Percentiles rank a stretch among this genome's conserved stretches.
Evolutionary conservation across 371 early-diverging fungal genomes (phyloP).

Genomic region (Syncephalastrum contaminatum): DNA sequence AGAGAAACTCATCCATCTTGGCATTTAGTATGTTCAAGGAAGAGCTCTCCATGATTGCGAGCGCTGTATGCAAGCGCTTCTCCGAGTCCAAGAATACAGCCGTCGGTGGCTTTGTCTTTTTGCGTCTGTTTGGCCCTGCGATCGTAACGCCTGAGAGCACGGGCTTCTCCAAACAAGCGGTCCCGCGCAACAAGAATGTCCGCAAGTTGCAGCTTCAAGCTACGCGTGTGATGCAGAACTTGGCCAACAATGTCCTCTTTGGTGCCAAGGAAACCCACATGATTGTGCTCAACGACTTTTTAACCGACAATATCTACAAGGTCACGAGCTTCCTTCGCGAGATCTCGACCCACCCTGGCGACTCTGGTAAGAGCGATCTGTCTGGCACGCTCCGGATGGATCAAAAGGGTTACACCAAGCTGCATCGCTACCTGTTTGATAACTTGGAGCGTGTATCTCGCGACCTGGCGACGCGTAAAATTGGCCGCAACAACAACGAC

Average conservation of each 20-base stretch:
- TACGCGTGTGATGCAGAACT: slow-evolving; percentile 92
- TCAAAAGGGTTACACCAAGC: slow-evolving; percentile 48
- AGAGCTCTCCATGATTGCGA: slow-evolving; percentile 73
- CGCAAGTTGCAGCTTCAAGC: slow-evolving; percentile 84
- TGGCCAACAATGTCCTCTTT: slow-evolving; percentile 92
- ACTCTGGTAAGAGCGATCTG: neutral
- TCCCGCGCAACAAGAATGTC: slow-evolving; percentile 38
- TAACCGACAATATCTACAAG: slow-evolving; percentile 69
- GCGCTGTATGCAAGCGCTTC: slow-evolving; percentile 77
- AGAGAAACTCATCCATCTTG: neutral
- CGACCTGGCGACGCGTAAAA: slow-evolving; percentile 50
- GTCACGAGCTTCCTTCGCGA: slow-evolving; percentile 59
- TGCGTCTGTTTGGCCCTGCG: slow-evolving; percentile 92
- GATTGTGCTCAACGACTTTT: slow-evolving; percentile 82
- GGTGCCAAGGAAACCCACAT: slow-evolving; percentile 91
- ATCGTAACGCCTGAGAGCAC: slow-evolving; percentile 82
- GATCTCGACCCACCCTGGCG: slow-evolving; percentile 29
- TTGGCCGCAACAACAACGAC: slow-evolving; percentile 14
- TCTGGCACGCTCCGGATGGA: slow-evolving; percentile 34
- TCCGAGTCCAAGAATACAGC: slow-evolving; percentile 83
- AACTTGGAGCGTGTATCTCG: slow-evolving; percentile 71
- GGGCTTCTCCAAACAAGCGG: slow-evolving; percentile 40
- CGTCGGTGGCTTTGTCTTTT: slow-evolving; percentile 92
- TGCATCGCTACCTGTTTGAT: slow-evolving; percentile 69
- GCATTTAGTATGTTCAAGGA: slow-evolving; percentile 60